phyloP scores from a whole-genome alignment of 768 basidiomycete species.

The Dentipellis fragilis region DNA sequence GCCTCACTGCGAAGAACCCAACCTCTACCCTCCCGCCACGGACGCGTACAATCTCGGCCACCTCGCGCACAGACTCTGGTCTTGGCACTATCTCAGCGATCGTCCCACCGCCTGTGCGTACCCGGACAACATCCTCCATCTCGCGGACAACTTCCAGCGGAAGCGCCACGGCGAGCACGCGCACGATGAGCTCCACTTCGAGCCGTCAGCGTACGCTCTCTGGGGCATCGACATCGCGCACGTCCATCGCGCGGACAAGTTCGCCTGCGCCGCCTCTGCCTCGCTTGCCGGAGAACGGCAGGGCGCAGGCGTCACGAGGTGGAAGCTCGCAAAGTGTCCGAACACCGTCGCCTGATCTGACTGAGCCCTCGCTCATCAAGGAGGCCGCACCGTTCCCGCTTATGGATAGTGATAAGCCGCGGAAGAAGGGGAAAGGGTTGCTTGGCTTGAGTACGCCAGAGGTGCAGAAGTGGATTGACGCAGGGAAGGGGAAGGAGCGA shows the following conservation, averaged over 20 bases:
- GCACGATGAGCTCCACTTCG: not conserved
- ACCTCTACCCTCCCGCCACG: not conserved
- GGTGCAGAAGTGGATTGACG: conserved; percentile 39
- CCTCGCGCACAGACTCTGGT: not conserved
- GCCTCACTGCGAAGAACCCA: not conserved
- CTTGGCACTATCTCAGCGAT: too few relatives aligned
- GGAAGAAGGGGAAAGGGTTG: conserved; percentile 13
- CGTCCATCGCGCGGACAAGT: conserved; percentile 1
- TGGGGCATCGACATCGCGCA: not conserved
- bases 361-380: conserved; percentile 4
- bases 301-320: not conserved
- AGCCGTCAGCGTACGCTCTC: not conserved
- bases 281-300: not conserved
- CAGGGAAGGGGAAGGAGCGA: conserved; percentile 23
- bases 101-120: not conserved
- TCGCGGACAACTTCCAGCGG: conserved; percentile 3
- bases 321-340: not conserved
- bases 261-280: conserved; percentile 6
- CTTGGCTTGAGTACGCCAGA: conserved; percentile 45
- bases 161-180: not conserved
- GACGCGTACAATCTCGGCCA: conserved; percentile 6
- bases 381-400: conserved; percentile 22
- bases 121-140: not conserved
- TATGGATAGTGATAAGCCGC: conserved; percentile 14
- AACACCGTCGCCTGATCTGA: conserved; percentile 13